Percentiles rank a stretch among this genome's conserved stretches.
These are phyloP conservation scores for Suillus subaureus DNA, from an alignment of 768 basidiomycete genomes.

Conservation along the genomic window DNA sequence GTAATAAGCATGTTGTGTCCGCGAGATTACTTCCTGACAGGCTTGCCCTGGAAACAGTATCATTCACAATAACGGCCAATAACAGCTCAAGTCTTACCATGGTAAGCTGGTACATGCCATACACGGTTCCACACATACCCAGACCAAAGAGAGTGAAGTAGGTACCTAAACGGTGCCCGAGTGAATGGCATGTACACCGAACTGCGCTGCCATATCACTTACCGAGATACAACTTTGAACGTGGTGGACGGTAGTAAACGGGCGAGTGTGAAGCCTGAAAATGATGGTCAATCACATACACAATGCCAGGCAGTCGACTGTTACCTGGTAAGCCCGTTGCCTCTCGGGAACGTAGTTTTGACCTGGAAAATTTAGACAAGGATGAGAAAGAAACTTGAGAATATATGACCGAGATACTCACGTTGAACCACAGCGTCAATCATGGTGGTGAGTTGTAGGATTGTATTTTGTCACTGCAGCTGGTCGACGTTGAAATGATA, in stretches of 20 bases:
- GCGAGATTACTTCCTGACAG: slow-evolving; percentile 15
- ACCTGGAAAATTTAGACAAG: slow-evolving; percentile 37
- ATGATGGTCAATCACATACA: slow-evolving; percentile 12
- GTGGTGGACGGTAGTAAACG: slow-evolving; percentile 61
- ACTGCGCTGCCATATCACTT: slow-evolving; percentile 19
- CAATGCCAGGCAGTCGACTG: slow-evolving; percentile 2
- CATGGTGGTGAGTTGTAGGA: slow-evolving; percentile 39
- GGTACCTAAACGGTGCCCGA: slow-evolving; percentile 39
- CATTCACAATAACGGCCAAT: background rate
- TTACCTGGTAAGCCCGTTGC: slow-evolving; percentile 70
- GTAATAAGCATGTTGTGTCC: background rate
- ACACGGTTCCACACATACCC: slow-evolving; percentile 56
- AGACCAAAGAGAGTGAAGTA: slow-evolving; percentile 56
- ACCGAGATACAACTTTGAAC: slow-evolving; percentile 70
- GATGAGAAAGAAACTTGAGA: background rate
- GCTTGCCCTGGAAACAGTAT: slow-evolving; percentile 28
- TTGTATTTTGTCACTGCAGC: slow-evolving; percentile 12
- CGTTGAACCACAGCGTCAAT: slow-evolving; percentile 68
- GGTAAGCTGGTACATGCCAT: slow-evolving; percentile 49
- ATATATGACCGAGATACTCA: slow-evolving; percentile 35
- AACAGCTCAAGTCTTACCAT: slow-evolving; percentile 36
- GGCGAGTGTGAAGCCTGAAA: slow-evolving; percentile 45
- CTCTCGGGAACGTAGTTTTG: slow-evolving; percentile 67
- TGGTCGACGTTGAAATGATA: slow-evolving; percentile 19
- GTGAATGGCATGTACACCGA: slow-evolving; percentile 9